phyloP scores from a whole-genome alignment of 257 asterid genomes.

The Paraleonurus japonicus region DNA sequence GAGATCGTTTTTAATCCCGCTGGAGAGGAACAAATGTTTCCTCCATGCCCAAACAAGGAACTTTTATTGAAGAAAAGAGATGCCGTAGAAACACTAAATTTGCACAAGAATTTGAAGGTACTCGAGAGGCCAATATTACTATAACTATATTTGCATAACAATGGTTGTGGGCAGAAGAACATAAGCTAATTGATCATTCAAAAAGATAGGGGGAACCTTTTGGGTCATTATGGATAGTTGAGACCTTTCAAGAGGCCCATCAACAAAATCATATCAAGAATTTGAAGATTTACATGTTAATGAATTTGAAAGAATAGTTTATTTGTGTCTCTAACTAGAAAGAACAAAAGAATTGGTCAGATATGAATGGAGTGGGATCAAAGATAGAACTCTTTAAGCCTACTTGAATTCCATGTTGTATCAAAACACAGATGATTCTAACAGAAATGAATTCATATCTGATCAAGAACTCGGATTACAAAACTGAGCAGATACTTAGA shows the following conservation, averaged over 20 bases:
- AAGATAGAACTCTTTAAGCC: slow-evolving; percentile 23
- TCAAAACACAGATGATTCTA: slow-evolving; percentile 24
- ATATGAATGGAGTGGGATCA: slow-evolving; percentile 30
- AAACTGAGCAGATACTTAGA: slow-evolving; percentile 16
- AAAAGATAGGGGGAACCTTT: slow-evolving; percentile 3
- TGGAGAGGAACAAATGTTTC: slow-evolving; percentile 88
- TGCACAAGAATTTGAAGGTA: slow-evolving; percentile 26
- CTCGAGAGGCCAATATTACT: slow-evolving; percentile 45
- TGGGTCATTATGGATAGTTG: slow-evolving; percentile 14
- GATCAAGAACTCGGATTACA: slow-evolving; percentile 29
- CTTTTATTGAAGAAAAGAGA: slow-evolving; percentile 1
- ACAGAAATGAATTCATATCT: slow-evolving; percentile 32
- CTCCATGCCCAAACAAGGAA: slow-evolving; percentile 55
- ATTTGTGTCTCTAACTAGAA: slow-evolving; percentile 23
- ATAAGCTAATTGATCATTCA: slow-evolving; percentile 36
- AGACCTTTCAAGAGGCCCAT: slow-evolving; percentile 44
- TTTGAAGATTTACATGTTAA: slow-evolving; percentile 34
- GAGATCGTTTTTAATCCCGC: slow-evolving; percentile 90
- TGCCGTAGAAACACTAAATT: slow-evolving; percentile 22
- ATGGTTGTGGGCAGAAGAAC: slow-evolving; percentile 34
- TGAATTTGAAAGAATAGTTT: slow-evolving; percentile 30
- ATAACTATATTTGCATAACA: slow-evolving; percentile 30
- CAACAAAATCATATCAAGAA: slow-evolving; percentile 17
- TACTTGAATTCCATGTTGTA: slow-evolving; percentile 33
- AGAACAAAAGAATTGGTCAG: slow-evolving; percentile 42